Base-by-base conservation (phyloP, 768 basidiomycete genomes). In the Leucogyrophana mollusca region DNA sequence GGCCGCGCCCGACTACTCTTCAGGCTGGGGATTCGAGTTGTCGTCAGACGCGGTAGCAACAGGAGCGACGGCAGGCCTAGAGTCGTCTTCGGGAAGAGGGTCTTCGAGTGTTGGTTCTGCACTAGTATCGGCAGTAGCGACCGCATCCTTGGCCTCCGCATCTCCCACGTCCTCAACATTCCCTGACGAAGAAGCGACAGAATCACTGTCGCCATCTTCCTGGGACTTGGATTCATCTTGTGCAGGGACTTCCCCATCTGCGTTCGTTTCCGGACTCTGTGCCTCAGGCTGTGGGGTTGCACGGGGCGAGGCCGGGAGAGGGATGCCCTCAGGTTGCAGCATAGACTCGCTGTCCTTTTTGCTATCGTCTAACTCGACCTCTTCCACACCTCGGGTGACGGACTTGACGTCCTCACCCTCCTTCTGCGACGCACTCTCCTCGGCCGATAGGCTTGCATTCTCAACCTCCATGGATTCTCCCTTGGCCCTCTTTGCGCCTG, bases 371-470 rank as follows among this genome's bases (percentile, higher is more conserved):
- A 87, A 65, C 43, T 81, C 85, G 40, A 87, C 85, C 51, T 82
- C 74, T 51, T 82, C 72, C 40, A 88, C 87, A 4, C 85, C 85
- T 56, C 76, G 60, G 0, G 85, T 86, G 50, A 89, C 84, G 55
- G 83, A 83, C 59, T 82, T 86, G 18, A 88, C 83, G 24, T 69
- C 80, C 55, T 75, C 76, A n/a, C 54, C 58, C 45, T 66, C 69
- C 27, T 70, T 56, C 21, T 55, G 51, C 18, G 65, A 59, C 23
- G 56, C 55, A 25, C 49, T 49, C 16, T 59, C 56, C 22, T 58
- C 34, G 17, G 46, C 50, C 30, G 63, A 59, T 32, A 54, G 56
- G 20, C 51, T 38, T 38, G 62, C 67, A 22, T 50, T 51, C 54
- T 61, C 55, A 49, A 62, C 57, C 50, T 52, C 65, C 47, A 70